Percentiles rank a stretch among this genome's conserved stretches.
Evolutionary conservation across 345 rosid species (phyloP).

Genomic region (Arabis alpina): DNA sequence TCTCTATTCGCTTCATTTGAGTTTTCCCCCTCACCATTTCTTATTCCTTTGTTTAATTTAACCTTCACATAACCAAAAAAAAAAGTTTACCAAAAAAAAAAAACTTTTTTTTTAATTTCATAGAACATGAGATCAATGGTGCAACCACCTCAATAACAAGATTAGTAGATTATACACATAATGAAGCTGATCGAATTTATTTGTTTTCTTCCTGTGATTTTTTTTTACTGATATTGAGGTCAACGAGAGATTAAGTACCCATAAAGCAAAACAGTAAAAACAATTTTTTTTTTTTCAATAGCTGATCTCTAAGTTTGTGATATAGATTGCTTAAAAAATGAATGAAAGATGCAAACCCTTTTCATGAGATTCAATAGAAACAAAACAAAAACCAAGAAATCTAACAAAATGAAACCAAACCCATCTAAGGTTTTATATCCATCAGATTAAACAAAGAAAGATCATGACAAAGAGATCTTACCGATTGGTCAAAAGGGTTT

Average conservation of each 20-base stretch:
- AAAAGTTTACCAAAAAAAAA: too few species aligned
- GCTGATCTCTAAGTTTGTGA: slow-evolving; percentile 29
- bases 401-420: slow-evolving; percentile 24
- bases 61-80: slow-evolving; percentile 3
- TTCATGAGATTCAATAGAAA: slow-evolving; percentile 19
- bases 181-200: slow-evolving; percentile 6
- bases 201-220: background rate
- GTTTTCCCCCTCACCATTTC: slow-evolving; percentile 80
- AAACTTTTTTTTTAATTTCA: slow-evolving; percentile 1
- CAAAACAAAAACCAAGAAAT: slow-evolving; percentile 17
- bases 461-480: slow-evolving; percentile 27
- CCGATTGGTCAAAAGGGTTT: slow-evolving; percentile 33
- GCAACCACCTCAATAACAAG: slow-evolving; percentile 28
- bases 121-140: slow-evolving; percentile 35
- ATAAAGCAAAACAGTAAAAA: slow-evolving; percentile 35
- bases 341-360: slow-evolving; percentile 21
- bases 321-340: slow-evolving; percentile 32
- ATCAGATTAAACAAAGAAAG: slow-evolving; percentile 6
- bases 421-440: slow-evolving; percentile 28
- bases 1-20: slow-evolving; percentile 78
- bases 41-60: slow-evolving; percentile 1
- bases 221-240: slow-evolving; percentile 17
- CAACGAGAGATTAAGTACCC: slow-evolving; percentile 42
- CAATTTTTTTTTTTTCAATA: background rate
- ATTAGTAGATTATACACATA: slow-evolving; percentile 12